Evolutionary conservation across 2,329 filamentous ascomycete species (phyloP).

Genomic region (Amylocarpus encephaloides): DNA sequence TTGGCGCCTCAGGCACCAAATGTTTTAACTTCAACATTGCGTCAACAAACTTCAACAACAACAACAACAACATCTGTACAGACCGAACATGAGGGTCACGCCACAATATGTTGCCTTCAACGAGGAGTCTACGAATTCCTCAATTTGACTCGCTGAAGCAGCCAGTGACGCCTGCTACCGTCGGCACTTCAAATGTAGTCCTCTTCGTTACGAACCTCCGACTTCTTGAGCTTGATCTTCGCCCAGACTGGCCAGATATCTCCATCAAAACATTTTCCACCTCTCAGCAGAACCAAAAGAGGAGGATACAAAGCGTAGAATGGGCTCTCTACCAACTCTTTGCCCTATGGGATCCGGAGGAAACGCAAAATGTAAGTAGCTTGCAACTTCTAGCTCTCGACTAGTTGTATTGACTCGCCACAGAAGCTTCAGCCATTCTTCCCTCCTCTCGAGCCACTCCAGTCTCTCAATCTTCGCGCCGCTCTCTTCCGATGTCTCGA

Average conservation of each 20-base stretch:
- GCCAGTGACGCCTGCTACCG: slow-evolving; percentile 6
- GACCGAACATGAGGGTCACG: no score
- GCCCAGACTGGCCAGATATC: slow-evolving; percentile 75
- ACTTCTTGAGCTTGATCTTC: slow-evolving; percentile 71
- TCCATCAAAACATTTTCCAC: slow-evolving; percentile 62
- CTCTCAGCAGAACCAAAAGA: slow-evolving; percentile 68
- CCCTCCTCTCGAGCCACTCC: slow-evolving; percentile 80
- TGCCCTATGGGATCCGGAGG: slow-evolving; percentile 71
- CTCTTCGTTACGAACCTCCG: slow-evolving; percentile 80
- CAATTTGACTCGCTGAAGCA: slow-evolving; percentile 20
- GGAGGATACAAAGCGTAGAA: slow-evolving; percentile 74
- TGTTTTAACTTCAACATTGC: no score
- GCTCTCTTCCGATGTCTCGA: slow-evolving; percentile 77
- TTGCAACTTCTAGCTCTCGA: slow-evolving; percentile 8
- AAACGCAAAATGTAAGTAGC: slow-evolving; percentile 60
- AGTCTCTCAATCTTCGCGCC: slow-evolving; percentile 83
- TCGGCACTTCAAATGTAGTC: slow-evolving; percentile 45
- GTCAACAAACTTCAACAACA: no score
- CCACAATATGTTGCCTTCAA: slow-evolving; percentile 9
- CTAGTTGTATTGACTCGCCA: slow-evolving; percentile 5
- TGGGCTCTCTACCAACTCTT: slow-evolving; percentile 91
- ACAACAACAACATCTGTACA: slow-evolving; percentile 7
- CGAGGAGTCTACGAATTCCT: slow-evolving; percentile 25
- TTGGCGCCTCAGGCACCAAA: no score
- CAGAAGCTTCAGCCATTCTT: slow-evolving; percentile 88